Base-by-base conservation (phyloP, 306 rosid genomes). In the Rosa persica region DNA sequence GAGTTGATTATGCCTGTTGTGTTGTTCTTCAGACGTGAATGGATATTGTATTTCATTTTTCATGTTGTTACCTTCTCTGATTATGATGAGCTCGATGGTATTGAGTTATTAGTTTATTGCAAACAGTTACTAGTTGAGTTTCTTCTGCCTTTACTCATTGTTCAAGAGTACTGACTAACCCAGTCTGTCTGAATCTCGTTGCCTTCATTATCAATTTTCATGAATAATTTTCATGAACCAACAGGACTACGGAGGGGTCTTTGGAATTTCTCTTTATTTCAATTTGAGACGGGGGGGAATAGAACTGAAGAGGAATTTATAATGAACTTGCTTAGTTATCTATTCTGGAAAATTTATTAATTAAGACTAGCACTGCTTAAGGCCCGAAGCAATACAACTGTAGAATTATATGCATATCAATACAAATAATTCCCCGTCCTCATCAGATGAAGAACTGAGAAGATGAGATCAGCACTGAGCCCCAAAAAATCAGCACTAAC, bases 1-100 rank as follows among this genome's bases (percentile, higher is more conserved):
- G 68, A 83, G 68, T 75, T 77, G 82, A 61, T 73, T n/a, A 84
- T 48, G 74, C 58, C 7, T 64, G 65, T 86, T 46, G 46, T 88
- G 79, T 82, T 61, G 23, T 76, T 64, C 65, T 44, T 69, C 27
- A 23, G 39, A 42, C 43, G 3, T 30, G 71, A 27, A 8, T 23
- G 88, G 67, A 70, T 17, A 52, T 73, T 64, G 68, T 23, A 51
- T 39, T 13, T n/a, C 46, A 22, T 8, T 47, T 22, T 8, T 2
- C 48, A 49, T 36, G 16, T 46, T 65, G 8, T 39, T 44, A 3
- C 8, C 36, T 8, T 38, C n/a, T 54, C 60, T 34, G 23, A 6
- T 36, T 65, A 8, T 39, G 34, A 51, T 39, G 48, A 38, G 48
- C 25, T 61, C 1, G 22, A 27, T 27, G 46, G 39, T 48, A 44